A percentile compares a stretch with the other conserved stretches of the same genome.
Evolutionary conservation across 805 yeast genomes (phyloP).

Genomic region (Candida sakaeoensis): DNA sequence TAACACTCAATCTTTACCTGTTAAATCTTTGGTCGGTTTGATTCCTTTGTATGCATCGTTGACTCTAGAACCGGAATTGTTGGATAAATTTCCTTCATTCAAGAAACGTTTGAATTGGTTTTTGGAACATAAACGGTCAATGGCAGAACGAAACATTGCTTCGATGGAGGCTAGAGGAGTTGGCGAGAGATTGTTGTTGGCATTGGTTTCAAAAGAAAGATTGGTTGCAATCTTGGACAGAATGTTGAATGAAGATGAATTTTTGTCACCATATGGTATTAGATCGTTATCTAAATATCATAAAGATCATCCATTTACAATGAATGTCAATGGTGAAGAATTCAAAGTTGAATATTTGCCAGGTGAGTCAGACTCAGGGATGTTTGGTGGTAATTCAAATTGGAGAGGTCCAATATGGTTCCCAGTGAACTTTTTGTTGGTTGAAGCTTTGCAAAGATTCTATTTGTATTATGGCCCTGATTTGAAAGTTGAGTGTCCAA

Average conservation of each 20-base stretch:
- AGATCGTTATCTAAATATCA: slow-evolving; percentile 86
- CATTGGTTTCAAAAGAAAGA: slow-evolving; percentile 79
- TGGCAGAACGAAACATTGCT: slow-evolving; percentile 82
- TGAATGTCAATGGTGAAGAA: slow-evolving; percentile 74
- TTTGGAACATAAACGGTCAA: slow-evolving; percentile 59
- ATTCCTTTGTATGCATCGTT: slow-evolving; percentile 88
- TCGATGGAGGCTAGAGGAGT: slow-evolving; percentile 77
- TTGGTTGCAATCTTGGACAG: slow-evolving; percentile 68
- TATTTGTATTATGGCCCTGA: slow-evolving; percentile 84
- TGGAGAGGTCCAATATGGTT: slow-evolving; percentile 99
- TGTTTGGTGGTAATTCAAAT: slow-evolving; percentile 95
- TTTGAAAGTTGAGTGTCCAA: slow-evolving; percentile 84
- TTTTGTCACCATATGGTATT: slow-evolving; percentile 79
- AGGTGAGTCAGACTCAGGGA: slow-evolving; percentile 87
- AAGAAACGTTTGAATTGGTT: slow-evolving; percentile 84
- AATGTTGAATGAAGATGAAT: slow-evolving; percentile 84
- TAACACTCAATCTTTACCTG: slow-evolving; percentile 67
- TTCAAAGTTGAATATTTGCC: slow-evolving; percentile 74
- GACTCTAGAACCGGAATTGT: slow-evolving; percentile 80
- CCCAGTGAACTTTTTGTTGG: slow-evolving; percentile 81
- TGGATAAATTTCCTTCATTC: slow-evolving; percentile 76
- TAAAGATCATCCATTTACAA: slow-evolving; percentile 75
- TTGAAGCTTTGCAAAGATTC: slow-evolving; percentile 84
- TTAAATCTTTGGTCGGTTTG: slow-evolving; percentile 84
- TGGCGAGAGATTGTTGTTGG: slow-evolving; percentile 74